Evolutionary conservation across 192 early-diverging fungal genomes (phyloP).

Genomic region (Podila verticillata): DNA sequence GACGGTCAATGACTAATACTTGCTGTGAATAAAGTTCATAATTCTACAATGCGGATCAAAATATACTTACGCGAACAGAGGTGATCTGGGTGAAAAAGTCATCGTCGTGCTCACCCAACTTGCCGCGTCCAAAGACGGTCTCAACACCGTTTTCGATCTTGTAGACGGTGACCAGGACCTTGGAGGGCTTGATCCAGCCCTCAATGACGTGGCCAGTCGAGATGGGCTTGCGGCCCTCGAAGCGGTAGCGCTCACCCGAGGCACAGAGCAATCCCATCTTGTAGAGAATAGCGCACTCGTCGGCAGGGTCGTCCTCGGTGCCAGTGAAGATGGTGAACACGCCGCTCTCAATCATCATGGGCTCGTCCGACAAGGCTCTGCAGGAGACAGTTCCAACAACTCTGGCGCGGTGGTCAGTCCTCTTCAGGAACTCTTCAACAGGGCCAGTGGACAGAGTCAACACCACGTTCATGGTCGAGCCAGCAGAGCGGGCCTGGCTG

Average conservation of each 20-base stretch:
- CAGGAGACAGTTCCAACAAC: constrained; percentile 56
- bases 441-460: constrained; percentile 43
- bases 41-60: neutral
- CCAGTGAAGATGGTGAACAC: constrained; percentile 52
- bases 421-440: constrained; percentile 34
- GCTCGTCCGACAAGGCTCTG: constrained; percentile 57
- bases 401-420: constrained; percentile 38
- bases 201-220: constrained; percentile 27
- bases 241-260: constrained; percentile 47
- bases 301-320: constrained; percentile 35
- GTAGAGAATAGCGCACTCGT: constrained; percentile 47
- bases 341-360: constrained; percentile 52
- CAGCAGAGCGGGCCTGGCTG: constrained; percentile 48
- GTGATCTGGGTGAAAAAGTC: constrained; percentile 47
- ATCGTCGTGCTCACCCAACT: constrained; percentile 41
- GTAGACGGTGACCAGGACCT: constrained; percentile 49
- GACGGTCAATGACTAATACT: neutral
- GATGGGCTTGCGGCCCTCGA: constrained; percentile 56
- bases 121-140: constrained; percentile 48
- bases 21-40: constrained; percentile 5
- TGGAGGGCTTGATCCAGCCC: constrained; percentile 51
- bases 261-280: constrained; percentile 43
- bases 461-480: constrained; percentile 50
- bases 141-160: constrained; percentile 32
- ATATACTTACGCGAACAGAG: constrained; percentile 30